Evolutionary conservation across 2,329 filamentous ascomycete genomes (phyloP), one percentile per base, ranked within the genome.

Genomic region (Amphichorda felina): DNA sequence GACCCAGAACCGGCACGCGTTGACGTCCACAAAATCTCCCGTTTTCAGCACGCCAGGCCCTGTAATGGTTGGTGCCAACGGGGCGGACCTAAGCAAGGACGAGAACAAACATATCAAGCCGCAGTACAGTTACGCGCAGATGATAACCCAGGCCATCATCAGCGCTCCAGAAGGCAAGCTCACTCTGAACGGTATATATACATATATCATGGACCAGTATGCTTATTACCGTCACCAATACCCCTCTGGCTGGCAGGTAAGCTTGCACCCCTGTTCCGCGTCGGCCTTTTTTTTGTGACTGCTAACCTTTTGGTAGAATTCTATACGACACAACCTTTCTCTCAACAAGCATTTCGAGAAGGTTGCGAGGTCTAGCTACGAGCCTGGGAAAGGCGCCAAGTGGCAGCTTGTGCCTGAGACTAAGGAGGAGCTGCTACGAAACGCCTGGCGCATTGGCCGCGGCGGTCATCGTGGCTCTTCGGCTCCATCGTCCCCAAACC

Each of bases 331-430:
- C 55, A 98, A 98, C 48, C 60, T 98, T 11, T 96, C 91, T 1
- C 62, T 98, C 29, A 96, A 94, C 57, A 94, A 95, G 54, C 78
- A 82, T 0, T 98, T 98, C 50, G 79, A 87, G 47, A 98, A 98
- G 57, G 82, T 94, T 8, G 83, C 91, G 3, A 79, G 91, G 32
- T 80, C 84, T 13, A 94, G 87, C 0, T 86, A 96, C 47, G 91
- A 98, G 54, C 91, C 91, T 16, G 91, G 91, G 10, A 98, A 98
- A 56, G 91, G 91, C 19, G 96, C 95, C 87, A 96, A 96, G 55
- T 98, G 91, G 91, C 85, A 89, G 57, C 88, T 98, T 50, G 78
- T 85, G 4, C 72, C 83, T 2, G 84, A 93, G 43, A 73, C 80
- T 44, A 78, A 82, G 33, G 85, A 95, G 14, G 89, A 94, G 36